Base-by-base conservation (phyloP, 1,139 yeast genomes). In the Yamadazyma triangularis region DNA sequence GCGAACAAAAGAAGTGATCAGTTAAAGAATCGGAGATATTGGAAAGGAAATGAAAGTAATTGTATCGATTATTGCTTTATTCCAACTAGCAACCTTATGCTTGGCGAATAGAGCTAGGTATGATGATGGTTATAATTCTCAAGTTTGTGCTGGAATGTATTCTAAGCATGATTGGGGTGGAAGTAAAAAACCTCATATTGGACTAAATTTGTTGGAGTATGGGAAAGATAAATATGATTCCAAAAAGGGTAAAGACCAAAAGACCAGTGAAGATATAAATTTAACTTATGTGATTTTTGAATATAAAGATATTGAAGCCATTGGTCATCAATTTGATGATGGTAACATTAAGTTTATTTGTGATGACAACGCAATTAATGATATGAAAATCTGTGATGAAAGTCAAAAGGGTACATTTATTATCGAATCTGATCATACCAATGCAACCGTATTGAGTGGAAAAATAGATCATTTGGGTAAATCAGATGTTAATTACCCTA, bases 121-220 rank as follows among this genome's bases (percentile, higher is more conserved):
- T 40, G 70, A 73, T 31, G 57, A 70, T 11, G 53, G 56, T 7
- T 47, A 56, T 23, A 47, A 55, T 29, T 67, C 81, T 13, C 93
- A 85, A 50, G 77, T 77, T 18, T 91, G 98, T 56, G 73, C 89
- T 8, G 98, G 98, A 24, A 79, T 91, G 75, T 91, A 89, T 58
- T 74, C 91, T 32, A 82, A 80, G 47, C 70, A 77, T 29, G 95
- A 89, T 52, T 86, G 95, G 91, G 84, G 87, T 29, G 97, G 97
- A 25, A 68, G 73, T 23, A 55, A 60, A 9, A 74, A 70, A 35
- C 89, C 93, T 8, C 78, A 70, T 44, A 79, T 83, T 34, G 65
- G 69, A 8, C 61, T 82, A 31, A 63, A 65, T 26, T 56, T 83
- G 35, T 36, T 38, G 24, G 42, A 47, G 23, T 65, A 47, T 35